Conservation (phyloP, 345 rosid species). For the Microthlaspi erraticum region DNA sequence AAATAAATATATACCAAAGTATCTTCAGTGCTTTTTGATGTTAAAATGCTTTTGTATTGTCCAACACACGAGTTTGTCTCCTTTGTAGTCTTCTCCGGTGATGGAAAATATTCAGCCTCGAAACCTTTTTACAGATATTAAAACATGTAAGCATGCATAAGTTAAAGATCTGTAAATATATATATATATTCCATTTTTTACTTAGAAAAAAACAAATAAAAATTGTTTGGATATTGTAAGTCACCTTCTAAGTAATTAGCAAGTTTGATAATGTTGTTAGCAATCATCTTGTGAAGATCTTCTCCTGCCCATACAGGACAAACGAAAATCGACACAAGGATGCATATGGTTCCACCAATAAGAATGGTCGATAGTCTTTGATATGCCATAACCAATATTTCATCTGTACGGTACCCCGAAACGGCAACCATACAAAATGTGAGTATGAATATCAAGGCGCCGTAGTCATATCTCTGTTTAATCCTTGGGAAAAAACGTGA, state of each 20-base stretch:
- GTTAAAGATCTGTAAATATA: neutral
- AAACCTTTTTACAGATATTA: constrained; percentile 52
- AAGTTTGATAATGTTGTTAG: constrained; percentile 60
- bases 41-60: constrained; percentile 59
- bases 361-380: constrained; percentile 67
- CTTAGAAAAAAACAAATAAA: neutral
- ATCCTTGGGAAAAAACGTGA: constrained; percentile 69
- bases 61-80: constrained; percentile 49
- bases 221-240: constrained; percentile 21
- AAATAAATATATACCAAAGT: constrained; percentile 51
- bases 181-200: neutral
- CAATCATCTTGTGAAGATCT: constrained; percentile 65
- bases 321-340: constrained; percentile 54
- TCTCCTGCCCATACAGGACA: constrained; percentile 81
- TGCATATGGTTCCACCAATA: constrained; percentile 63
- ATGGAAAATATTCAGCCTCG: constrained; percentile 59
- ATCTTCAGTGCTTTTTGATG: constrained; percentile 68
- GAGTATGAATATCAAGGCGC: constrained; percentile 71
- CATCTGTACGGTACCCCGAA: constrained; percentile 65
- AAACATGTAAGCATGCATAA: constrained; percentile 15
- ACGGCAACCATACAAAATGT: constrained; percentile 77
- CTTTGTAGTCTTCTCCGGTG: constrained; percentile 38
- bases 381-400: constrained; percentile 57
- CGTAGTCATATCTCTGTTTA: constrained; percentile 89
- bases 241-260: constrained; percentile 65